Base-by-base conservation (phyloP, 129 eudicot genomes). In the Escallonia rubra region DNA sequence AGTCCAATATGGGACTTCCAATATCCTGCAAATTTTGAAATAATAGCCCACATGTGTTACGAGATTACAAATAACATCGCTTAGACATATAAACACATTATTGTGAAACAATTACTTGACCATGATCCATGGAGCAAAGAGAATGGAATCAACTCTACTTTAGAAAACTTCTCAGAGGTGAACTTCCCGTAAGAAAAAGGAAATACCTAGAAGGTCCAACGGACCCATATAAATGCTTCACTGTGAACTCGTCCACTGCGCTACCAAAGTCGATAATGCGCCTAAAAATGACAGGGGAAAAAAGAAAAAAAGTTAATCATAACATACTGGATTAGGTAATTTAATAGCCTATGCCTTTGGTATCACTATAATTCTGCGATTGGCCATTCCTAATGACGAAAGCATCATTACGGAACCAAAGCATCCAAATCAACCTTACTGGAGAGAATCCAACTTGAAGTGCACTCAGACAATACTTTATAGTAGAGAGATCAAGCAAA, bases 251-350 rank as follows among this genome's bases (percentile, higher is more conserved):
- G 70, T 93, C 93, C 74, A 93, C 70, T 66, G 98, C 96, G 66
- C 98, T 93, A 38, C 98, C 98, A 59, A 93, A 93, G 79, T 93
- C 98, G 65, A 93, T 93, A 61, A 93, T 86, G 66, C 95, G 98
- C 98, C 98, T 93, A 77, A 11, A 56, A 58, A 49, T 53, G 34
- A 79, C 40, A 63, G 8, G 60, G 61, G 63, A 64, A 57, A 57
- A 63, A 45, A 68, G 57, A 54, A 23, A 23, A 23, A 23, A 23
- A 23, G 34, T 23, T 23, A 23, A 23, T 23, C 34, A 23, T 23
- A 23, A 23, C 34, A 23, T 23, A 23, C 1, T 23, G 34, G 34
- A 23, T 0, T 23, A 1, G 34, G 34, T 23, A 23, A 23, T 23
- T 23, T 23, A 23, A 23, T 23, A 23, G 34, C 34, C 34, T 23